A percentile compares a stretch with the other conserved stretches of the same genome.
Evolutionary conservation across 805 yeast species (phyloP).

Genomic region (Saccharomyces kudriavzevii): DNA sequence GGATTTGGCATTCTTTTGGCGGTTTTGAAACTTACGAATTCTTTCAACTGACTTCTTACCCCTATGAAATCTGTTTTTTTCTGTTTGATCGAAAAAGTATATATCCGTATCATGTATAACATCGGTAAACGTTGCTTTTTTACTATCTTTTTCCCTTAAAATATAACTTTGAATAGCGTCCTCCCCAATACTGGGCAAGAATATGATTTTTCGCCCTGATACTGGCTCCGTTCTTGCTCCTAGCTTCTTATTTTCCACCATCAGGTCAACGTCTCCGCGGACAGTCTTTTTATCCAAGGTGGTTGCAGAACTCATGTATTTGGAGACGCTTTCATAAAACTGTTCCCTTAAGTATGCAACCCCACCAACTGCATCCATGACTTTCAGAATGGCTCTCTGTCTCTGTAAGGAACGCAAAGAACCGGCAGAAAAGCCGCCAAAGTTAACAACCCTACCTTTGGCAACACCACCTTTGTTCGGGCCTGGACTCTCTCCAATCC

Average conservation of each 20-base stretch:
- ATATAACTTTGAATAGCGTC: conserved; percentile 16
- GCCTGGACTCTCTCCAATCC: neutral
- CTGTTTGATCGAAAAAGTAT: conserved; percentile 28
- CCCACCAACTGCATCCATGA: conserved; percentile 39
- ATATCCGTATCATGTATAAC: conserved; percentile 27
- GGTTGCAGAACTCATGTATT: conserved; percentile 33
- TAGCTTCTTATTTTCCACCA: conserved; percentile 21
- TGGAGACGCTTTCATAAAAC: conserved; percentile 37
- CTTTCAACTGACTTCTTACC: conserved; percentile 28
- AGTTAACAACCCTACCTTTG: conserved; percentile 10
- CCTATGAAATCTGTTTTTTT: conserved; percentile 24
- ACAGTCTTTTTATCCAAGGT: conserved; percentile 48
- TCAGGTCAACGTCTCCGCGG: conserved; percentile 34
- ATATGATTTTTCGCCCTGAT: conserved; percentile 17
- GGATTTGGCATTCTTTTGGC: conserved; percentile 1
- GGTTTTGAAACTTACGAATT: conserved; percentile 23
- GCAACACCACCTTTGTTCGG: conserved; percentile 3
- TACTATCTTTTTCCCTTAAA: conserved; percentile 23
- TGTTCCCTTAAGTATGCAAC: conserved; percentile 37
- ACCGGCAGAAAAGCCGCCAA: conserved; percentile 32
- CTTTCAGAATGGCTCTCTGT: conserved; percentile 35
- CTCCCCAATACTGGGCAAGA: conserved; percentile 15
- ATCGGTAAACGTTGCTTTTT: conserved; percentile 17
- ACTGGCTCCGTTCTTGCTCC: conserved; percentile 12
- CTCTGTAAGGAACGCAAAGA: conserved; percentile 41